These are phyloP conservation scores for Clarireedia homoeocarpa DNA, from an alignment of 2,329 filamentous ascomycete genomes.

Conservation along the genomic window DNA sequence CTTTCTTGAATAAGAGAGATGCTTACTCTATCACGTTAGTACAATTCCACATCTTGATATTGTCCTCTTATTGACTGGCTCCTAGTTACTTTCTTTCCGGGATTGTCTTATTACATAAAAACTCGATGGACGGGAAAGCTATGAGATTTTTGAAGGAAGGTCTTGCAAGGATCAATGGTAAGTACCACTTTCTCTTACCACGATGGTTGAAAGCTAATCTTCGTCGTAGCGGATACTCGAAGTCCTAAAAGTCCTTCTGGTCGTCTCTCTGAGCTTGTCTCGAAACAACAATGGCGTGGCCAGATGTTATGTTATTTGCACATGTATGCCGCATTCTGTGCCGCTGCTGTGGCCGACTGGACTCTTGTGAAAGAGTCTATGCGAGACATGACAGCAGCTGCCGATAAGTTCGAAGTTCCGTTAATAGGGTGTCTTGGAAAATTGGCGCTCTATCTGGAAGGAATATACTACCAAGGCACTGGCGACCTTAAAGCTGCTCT, in stretches of 20 bases:
- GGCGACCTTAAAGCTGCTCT: slow-evolving; percentile 66
- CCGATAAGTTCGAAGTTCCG: slow-evolving; percentile 18
- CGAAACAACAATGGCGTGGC: slow-evolving; percentile 26
- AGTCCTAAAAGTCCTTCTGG: slow-evolving; percentile 19
- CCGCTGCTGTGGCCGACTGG: slow-evolving; percentile 25
- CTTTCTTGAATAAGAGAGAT: slow-evolving; percentile 53
- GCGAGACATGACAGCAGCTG: slow-evolving; percentile 18
- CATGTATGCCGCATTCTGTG: slow-evolving; percentile 27
- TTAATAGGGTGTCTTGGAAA: slow-evolving; percentile 19
- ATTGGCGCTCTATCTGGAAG: slow-evolving; percentile 55
- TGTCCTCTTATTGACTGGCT: neutral
- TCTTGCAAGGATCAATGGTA: slow-evolving; percentile 35
- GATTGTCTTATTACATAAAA: slow-evolving; percentile 38
- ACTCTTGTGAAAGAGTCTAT: slow-evolving; percentile 20
- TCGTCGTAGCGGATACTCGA: slow-evolving; percentile 5
- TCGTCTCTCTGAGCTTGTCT: slow-evolving; percentile 21
- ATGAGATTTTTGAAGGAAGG: slow-evolving; percentile 51
- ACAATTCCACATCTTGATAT: neutral
- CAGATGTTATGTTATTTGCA: slow-evolving; percentile 27
- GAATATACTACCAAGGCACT: slow-evolving; percentile 67
- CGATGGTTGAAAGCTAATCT: neutral
- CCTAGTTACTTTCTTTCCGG: slow-evolving; percentile 25
- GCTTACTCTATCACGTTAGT: slow-evolving; percentile 33
- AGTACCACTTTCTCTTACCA: neutral
- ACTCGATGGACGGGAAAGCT: slow-evolving; percentile 47